Percentiles rank a stretch among this genome's conserved stretches.
These are phyloP conservation scores for Thermochaetoides thermophila DNA, from an alignment of 495 filamentous ascomycete genomes.

Conservation along the genomic window DNA sequence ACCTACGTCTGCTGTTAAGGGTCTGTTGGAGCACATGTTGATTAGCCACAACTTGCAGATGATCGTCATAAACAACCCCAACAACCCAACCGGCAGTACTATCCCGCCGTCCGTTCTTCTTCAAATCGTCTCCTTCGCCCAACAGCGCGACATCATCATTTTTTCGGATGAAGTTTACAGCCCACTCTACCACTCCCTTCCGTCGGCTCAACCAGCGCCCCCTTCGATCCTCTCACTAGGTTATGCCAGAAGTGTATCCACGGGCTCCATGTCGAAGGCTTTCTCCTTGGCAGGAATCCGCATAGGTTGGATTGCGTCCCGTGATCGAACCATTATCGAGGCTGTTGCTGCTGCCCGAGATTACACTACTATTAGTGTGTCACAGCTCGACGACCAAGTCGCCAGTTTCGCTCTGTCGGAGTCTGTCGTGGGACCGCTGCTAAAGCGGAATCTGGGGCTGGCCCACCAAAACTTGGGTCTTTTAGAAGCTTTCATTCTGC, in stretches of 20 bases:
- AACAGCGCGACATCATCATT: constrained; percentile 46
- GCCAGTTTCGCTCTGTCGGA: constrained; percentile 57
- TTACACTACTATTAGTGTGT: constrained; percentile 79
- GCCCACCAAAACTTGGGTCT: constrained; percentile 56
- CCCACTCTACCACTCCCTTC: constrained; percentile 61
- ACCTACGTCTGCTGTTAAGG: too few species aligned
- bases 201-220: constrained; percentile 11
- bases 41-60: too few species aligned
- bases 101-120: constrained; percentile 45
- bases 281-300: constrained; percentile 75
- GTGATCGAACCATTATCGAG: constrained; percentile 46
- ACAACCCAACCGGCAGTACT: constrained; percentile 73
- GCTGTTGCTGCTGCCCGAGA: constrained; percentile 51
- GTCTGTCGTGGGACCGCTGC: constrained; percentile 47
- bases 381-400: constrained; percentile 66
- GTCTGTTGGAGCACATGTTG: too few species aligned
- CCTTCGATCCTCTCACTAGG: constrained; percentile 46
- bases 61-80: constrained; percentile 57
- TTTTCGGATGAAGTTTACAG: constrained; percentile 78
- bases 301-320: constrained; percentile 69
- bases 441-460: constrained; percentile 54
- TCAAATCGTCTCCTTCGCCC: constrained; percentile 49
- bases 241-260: constrained; percentile 55
- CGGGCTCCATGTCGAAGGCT: constrained; percentile 75
- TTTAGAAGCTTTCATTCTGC: constrained; percentile 51